Base-by-base conservation (phyloP, 2,329 filamentous ascomycete species). In the Phaeophleospora eucalypticola region DNA sequence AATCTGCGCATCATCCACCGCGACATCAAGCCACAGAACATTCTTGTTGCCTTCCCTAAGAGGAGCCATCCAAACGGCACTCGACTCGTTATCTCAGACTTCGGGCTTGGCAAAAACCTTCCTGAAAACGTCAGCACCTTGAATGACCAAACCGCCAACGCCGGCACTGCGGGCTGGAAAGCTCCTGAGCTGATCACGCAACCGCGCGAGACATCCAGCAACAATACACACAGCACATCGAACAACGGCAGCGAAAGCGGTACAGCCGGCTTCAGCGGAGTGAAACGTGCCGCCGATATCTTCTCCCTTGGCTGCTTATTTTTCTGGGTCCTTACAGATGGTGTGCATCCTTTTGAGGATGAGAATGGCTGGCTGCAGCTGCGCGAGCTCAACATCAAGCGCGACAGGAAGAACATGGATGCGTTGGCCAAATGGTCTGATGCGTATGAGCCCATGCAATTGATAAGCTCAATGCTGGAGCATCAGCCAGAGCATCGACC, bases 251-350 rank as follows among this genome's bases (percentile, higher is more conserved):
- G 75, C 24, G 79, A 83, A 50, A 84, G 81, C 53, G 77, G 59
- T 7, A 74, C 73, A 34, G 44, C 43, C 34, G 55, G 52, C 3
- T 46, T 54, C 1, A 84, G 89, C 49, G 86, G 93, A 42, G 91
- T 94, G 4, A 98, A 95, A 37, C 85, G 93, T 37, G 88, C 93
- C 7, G 96, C 97, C 51, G 93, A 98, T 64, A 95, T 98, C 19
- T 98, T 98, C 71, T 95, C 90, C 0, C 79, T 98, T 29, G 93
- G 93, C 1, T 85, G 95, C 43, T 89, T 98, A n/a, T 98, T 96
- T 74, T 97, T 90, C 71, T 98, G 96, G 66, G 90, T 97, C n/a
- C 77, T 98, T 49, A 96, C 91, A 1, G 87, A 89, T 52, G 93
- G 93, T 14, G 81, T 79, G 1, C 93, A 98, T 66, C 93, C 93